Conservation (phyloP, 345 rosid genomes). For the Jatropha curcas region DNA sequence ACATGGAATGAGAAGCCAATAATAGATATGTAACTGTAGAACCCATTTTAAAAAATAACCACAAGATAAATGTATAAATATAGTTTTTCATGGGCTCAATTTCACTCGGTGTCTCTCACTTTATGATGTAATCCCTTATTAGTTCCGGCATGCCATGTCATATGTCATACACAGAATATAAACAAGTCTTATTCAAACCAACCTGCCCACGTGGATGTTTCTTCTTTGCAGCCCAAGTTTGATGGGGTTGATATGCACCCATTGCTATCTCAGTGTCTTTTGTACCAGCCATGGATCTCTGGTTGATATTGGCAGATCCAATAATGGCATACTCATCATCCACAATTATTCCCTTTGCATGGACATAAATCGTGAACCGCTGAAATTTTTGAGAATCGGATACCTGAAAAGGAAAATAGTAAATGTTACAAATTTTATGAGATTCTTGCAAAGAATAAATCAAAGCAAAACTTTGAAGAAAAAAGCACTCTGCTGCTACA, state of each 20-base stretch:
- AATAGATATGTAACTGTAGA: too few species aligned
- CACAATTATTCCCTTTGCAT: conserved; percentile 91
- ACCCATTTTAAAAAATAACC: not conserved
- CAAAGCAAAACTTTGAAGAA: not conserved
- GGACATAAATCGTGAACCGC: conserved; percentile 92
- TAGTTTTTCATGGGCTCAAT: too few species aligned
- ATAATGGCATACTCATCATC: conserved; percentile 84
- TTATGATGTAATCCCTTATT: too few species aligned
- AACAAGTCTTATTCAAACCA: too few species aligned
- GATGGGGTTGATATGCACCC: conserved; percentile 96
- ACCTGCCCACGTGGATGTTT: conserved; percentile 87
- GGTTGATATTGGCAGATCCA: conserved; percentile 96
- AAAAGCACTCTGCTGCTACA: not conserved
- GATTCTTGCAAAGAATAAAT: not conserved
- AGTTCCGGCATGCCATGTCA: too few species aligned
- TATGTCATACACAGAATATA: too few species aligned
- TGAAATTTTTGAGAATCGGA: conserved; percentile 16
- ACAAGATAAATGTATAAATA: not conserved
- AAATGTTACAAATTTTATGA: not conserved
- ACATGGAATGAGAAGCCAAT: too few species aligned
- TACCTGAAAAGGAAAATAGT: conserved; percentile 2
- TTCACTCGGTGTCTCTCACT: too few species aligned
- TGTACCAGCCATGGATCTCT: conserved; percentile 95
- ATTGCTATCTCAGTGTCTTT: conserved; percentile 95
- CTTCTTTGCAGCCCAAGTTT: conserved; percentile 57